Evolutionary conservation across 306 rosid species (phyloP).

Genomic region (Purshia tridentata): DNA sequence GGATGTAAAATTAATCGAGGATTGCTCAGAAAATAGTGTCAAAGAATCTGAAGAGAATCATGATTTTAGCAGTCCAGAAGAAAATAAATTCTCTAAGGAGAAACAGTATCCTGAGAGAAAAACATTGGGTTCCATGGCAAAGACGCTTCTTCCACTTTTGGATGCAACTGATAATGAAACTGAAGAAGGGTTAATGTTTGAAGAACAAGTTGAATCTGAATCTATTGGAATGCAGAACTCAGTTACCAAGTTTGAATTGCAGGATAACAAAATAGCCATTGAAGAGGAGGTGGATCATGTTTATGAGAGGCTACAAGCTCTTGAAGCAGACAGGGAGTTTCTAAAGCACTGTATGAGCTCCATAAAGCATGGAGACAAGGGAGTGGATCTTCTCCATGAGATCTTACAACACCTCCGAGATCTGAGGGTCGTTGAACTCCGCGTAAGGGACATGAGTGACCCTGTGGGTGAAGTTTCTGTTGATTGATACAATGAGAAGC

Average conservation of each 20-base stretch:
- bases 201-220: conserved; percentile 29
- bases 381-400: conserved; percentile 67
- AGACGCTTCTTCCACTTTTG: conserved; percentile 64
- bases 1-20: conserved; percentile 28
- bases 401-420: conserved; percentile 69
- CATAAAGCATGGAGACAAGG: conserved; percentile 64
- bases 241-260: conserved; percentile 29
- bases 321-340: conserved; percentile 71
- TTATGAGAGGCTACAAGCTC: conserved; percentile 73
- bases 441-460: conserved; percentile 37
- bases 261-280: conserved; percentile 39
- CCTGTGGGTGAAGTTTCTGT: conserved; percentile 28
- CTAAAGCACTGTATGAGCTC: conserved; percentile 65
- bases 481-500: background rate
- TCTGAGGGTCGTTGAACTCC: conserved; percentile 57
- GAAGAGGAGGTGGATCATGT: conserved; percentile 80
- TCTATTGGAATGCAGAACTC: conserved; percentile 34
- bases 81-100: conserved; percentile 33
- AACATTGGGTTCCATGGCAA: conserved; percentile 54
- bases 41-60: conserved; percentile 30
- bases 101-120: conserved; percentile 29
- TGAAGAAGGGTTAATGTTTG: conserved; percentile 33
- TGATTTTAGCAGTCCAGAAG: conserved; percentile 40
- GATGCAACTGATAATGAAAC: conserved; percentile 49
- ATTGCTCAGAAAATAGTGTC: conserved; percentile 19